phyloP scores from a whole-genome alignment of 805 yeast species.

The Blastobotrys parvus region DNA sequence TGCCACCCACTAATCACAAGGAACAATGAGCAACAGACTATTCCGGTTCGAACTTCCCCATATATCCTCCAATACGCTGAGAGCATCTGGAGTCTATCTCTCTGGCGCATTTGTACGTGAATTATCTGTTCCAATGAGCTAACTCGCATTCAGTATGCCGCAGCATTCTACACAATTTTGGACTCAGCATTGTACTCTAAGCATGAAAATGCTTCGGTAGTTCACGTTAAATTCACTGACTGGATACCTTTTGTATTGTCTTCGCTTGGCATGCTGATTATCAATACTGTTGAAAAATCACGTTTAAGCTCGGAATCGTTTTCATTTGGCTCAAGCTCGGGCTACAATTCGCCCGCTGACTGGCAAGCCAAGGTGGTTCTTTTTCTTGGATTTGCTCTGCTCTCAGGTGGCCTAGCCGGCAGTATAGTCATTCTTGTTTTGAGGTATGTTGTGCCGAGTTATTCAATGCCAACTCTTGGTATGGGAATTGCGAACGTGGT shows the following conservation, averaged over 20 bases:
- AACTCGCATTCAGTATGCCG: slow-evolving; percentile 11
- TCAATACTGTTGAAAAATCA: slow-evolving; percentile 63
- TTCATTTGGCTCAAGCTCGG: slow-evolving; percentile 31
- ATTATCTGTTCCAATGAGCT: background rate
- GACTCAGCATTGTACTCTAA: slow-evolving; percentile 85
- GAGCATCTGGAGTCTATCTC: slow-evolving; percentile 66
- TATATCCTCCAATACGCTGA: slow-evolving; percentile 59
- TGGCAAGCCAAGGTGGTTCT: slow-evolving; percentile 92
- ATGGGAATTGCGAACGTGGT: slow-evolving; percentile 90
- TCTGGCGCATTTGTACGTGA: slow-evolving; percentile 31
- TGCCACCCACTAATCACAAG: background rate
- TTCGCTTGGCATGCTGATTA: slow-evolving; percentile 77
- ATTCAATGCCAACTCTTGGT: slow-evolving; percentile 77
- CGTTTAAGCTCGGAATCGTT: slow-evolving; percentile 37
- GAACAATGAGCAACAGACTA: slow-evolving; percentile 18
- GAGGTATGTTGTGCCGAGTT: slow-evolving; percentile 73
- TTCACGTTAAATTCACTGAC: slow-evolving; percentile 85
- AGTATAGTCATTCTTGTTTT: slow-evolving; percentile 80
- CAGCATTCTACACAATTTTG: slow-evolving; percentile 79
- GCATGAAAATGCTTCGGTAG: slow-evolving; percentile 74
- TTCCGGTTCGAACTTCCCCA: slow-evolving; percentile 59
- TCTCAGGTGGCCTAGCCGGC: slow-evolving; percentile 94
- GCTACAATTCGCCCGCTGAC: slow-evolving; percentile 40
- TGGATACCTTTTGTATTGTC: slow-evolving; percentile 94
- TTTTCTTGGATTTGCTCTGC: slow-evolving; percentile 83